Percentiles rank a stretch among this genome's conserved stretches.
Conservation (phyloP, 805 yeast species). For the Candida maltosa region DNA sequence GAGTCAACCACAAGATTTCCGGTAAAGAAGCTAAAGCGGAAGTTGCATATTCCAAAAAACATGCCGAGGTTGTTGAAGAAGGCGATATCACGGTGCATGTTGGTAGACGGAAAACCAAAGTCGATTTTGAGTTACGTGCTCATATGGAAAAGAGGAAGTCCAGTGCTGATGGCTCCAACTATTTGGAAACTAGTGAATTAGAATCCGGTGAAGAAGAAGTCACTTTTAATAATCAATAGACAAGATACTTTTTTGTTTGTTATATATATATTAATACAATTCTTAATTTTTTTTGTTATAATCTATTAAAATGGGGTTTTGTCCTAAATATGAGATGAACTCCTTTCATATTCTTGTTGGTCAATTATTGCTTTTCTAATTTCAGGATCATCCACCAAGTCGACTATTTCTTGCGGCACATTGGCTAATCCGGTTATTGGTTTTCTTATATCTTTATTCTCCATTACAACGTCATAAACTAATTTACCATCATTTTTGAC, state of each 20-base stretch:
- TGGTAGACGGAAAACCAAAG: constrained; percentile 43
- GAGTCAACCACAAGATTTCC: constrained; percentile 44
- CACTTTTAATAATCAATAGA: constrained; percentile 4
- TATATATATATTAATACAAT: background rate
- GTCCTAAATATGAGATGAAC: constrained; percentile 6
- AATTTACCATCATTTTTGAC: constrained; percentile 29
- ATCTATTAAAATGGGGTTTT: background rate
- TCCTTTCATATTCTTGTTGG: constrained; percentile 53
- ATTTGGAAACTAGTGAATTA: constrained; percentile 10
- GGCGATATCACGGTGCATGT: constrained; percentile 46
- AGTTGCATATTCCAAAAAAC: constrained; percentile 43
- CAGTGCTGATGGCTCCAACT: constrained; percentile 7
- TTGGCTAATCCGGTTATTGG: constrained; percentile 63
- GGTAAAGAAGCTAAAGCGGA: constrained; percentile 48
- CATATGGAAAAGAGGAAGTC: constrained; percentile 37
- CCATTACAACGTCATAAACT: constrained; percentile 42
- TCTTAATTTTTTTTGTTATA: background rate
- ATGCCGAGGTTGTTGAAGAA: constrained; percentile 47
- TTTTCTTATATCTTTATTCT: constrained; percentile 44
- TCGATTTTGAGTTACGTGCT: constrained; percentile 42
- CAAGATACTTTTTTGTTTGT: background rate
- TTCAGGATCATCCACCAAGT: constrained; percentile 51
- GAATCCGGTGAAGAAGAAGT: constrained; percentile 15
- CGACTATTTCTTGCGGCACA: constrained; percentile 58
- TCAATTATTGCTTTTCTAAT: constrained; percentile 55